Conservation (phyloP, 768 basidiomycete genomes). For the Fomitopsis serialis region DNA sequence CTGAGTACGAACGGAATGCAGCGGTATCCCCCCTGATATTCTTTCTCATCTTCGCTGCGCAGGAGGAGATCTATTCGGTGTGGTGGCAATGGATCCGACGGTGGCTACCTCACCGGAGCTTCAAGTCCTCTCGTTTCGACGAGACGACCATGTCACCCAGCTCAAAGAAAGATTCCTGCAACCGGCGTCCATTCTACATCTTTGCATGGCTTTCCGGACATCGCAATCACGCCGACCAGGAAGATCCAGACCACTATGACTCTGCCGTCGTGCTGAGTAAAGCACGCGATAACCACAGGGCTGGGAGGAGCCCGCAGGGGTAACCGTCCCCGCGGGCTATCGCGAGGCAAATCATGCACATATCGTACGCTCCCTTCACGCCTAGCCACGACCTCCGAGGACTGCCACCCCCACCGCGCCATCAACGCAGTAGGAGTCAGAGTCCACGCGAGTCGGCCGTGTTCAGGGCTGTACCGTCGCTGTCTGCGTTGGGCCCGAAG, state of each 20-base stretch:
- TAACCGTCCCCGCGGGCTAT: not conserved
- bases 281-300: not conserved
- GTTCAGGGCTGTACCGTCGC: slow-evolving; percentile 10
- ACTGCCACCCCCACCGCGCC: slow-evolving; percentile 8
- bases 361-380: not conserved
- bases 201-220: not conserved
- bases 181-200: not conserved
- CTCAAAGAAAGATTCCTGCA: not conserved
- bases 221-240: not conserved
- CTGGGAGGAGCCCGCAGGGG: not conserved
- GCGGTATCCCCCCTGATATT: slow-evolving; percentile 12
- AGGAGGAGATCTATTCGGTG: slow-evolving; percentile 16
- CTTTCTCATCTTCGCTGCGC: slow-evolving; percentile 19
- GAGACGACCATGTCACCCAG: not conserved
- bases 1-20: not conserved
- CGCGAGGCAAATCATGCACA: not conserved
- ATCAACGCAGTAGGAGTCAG: not conserved
- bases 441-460: not conserved
- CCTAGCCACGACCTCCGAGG: not conserved
- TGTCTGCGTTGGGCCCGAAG: slow-evolving; percentile 14
- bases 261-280: not conserved
- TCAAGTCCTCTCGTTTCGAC: not conserved
- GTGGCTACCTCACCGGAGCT: not conserved
- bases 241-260: not conserved
- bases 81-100: slow-evolving; percentile 7